Percentiles rank a stretch among this genome's conserved stretches.
Evolutionary conservation across 495 filamentous ascomycete genomes (phyloP).

Genomic region (Penicillium waksmanii): DNA sequence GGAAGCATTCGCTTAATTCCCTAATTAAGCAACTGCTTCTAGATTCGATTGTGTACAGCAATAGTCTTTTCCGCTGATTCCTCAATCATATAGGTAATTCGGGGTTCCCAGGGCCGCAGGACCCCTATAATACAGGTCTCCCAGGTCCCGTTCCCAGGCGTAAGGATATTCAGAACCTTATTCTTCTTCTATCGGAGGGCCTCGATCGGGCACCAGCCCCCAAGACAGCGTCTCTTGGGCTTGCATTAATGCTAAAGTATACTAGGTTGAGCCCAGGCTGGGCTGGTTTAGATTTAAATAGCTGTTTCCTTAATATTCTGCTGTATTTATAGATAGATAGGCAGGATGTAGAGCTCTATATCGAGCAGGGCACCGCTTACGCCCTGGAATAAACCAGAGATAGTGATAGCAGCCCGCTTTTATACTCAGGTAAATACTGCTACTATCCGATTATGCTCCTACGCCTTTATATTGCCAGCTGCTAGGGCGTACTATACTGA

Average conservation of each 20-base stretch:
- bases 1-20: too few relatives aligned
- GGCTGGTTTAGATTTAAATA: conserved; percentile 13
- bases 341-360: conserved; percentile 17
- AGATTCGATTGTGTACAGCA: too few relatives aligned
- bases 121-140: too few relatives aligned
- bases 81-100: too few relatives aligned
- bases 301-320: conserved; percentile 15
- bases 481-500: conserved; percentile 15
- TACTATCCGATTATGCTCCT: background rate
- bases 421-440: conserved; percentile 13
- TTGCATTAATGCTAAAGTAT: background rate
- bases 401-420: conserved; percentile 13
- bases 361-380: conserved; percentile 7
- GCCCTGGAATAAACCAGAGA: conserved; percentile 15
- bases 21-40: too few relatives aligned
- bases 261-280: background rate
- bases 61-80: too few relatives aligned
- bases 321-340: conserved; percentile 18
- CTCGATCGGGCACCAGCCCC: conserved; percentile 17
- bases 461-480: background rate
- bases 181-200: conserved; percentile 19
- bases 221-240: background rate
- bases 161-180: conserved; percentile 18
- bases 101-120: too few relatives aligned
- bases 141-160: too few relatives aligned